Evolutionary conservation across 2,329 filamentous ascomycete species (phyloP).

Genomic region (Penicillium thymicola): DNA sequence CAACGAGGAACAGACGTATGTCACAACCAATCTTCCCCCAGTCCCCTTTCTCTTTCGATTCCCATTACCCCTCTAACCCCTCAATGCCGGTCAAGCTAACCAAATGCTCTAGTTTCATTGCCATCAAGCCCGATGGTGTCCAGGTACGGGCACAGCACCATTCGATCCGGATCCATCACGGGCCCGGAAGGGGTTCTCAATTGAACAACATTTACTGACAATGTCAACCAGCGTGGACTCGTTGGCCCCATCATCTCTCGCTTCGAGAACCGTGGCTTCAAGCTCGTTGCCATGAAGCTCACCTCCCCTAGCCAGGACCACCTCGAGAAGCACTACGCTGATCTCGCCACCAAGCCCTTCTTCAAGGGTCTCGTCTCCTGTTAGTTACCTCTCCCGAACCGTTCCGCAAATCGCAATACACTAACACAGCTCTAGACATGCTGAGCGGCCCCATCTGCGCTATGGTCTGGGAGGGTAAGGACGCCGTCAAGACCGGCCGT

Average conservation of each 20-base stretch:
- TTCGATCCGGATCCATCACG: neutral
- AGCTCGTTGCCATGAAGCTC: conserved; percentile 98
- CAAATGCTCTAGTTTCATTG: conserved; percentile 77
- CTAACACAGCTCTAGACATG: conserved; percentile 68
- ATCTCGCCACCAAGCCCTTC: conserved; percentile 93
- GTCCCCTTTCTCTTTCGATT: conserved; percentile 2
- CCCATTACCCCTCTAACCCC: conserved; percentile 21
- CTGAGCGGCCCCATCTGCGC: conserved; percentile 91
- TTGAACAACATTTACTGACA: conserved; percentile 26
- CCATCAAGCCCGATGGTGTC: conserved; percentile 99
- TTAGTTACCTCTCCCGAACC: conserved; percentile 48
- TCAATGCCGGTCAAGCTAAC: conserved; percentile 32
- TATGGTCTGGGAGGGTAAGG: conserved; percentile 99
- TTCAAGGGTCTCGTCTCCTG: conserved; percentile 91
- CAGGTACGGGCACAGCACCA: conserved; percentile 63
- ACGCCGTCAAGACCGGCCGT: conserved; percentile 98
- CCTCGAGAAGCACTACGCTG: conserved; percentile 96
- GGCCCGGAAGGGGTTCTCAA: conserved; percentile 1
- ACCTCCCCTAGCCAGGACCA: conserved; percentile 83
- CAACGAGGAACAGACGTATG: conserved; percentile 78
- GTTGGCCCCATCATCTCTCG: conserved; percentile 95
- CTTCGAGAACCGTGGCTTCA: conserved; percentile 98
- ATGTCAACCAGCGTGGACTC: conserved; percentile 73
- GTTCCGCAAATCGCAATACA: neutral
- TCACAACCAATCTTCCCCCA: neutral